Evolutionary conservation across 768 basidiomycete species (phyloP), one percentile per base, ranked within the genome.

Genomic region (Boletus rubroflammeus): DNA sequence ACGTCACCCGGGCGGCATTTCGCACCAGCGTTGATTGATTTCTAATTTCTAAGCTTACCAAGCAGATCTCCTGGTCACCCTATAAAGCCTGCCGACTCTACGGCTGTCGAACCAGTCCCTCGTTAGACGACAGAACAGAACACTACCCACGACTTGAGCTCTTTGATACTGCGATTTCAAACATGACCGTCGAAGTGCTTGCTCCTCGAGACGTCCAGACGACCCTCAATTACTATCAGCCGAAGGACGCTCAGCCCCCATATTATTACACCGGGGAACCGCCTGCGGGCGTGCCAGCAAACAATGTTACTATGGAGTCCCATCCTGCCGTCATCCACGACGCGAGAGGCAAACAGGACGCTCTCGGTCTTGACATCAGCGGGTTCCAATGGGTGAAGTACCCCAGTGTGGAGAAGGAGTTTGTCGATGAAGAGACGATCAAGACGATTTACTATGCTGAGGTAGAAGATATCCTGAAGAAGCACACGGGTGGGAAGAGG

Each of bases 371-470:
- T 26, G 74, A 77, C 50, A 61, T 58, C 35, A 68, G 68, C 6
- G 78, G 77, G 13, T 78, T 79, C 62, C 62, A 72, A 52, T 73
- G 72, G 59, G 53, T 67, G 25, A 64, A 65, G 19, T 62, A 67
- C 23, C 65, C 61, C 9, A 70, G 70, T 47, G 49, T 55, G 34
- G 73, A 73, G 62, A 73, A 68, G 48, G 63, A 64, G 10, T 77
- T 76, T 57, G 56, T 56, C 5, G 68, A 77, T 50, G 71, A 75
- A 32, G 72, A 68, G 26, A 56, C 47, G 31, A 73, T 78, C 59
- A 51, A 58, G 59, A 47, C 40, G 7, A 60, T 46, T 34, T 78
- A 78, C 43, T 78, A 76, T 57, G 52, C 62, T 35, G 77, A 78
- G 61, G 65, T 70, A 0, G 70, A 71, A 52, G 68, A 72, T 50